Evolutionary conservation across 257 asterid genomes (phyloP).

Genomic region (Solanum sejunctum): DNA sequence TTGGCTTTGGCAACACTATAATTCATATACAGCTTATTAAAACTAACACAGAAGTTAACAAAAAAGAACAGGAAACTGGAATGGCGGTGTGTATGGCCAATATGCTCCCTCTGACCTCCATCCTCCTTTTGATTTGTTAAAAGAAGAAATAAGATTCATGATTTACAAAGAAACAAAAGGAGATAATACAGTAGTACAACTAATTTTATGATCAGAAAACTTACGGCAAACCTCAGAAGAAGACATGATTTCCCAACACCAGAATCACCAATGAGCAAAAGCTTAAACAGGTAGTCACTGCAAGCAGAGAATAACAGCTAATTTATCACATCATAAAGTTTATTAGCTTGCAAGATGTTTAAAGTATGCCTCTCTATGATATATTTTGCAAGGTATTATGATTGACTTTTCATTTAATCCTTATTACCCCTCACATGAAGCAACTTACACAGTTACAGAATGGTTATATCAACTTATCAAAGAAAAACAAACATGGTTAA

Average conservation of each 20-base stretch:
- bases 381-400: neutral
- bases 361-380: neutral
- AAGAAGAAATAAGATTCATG: neutral
- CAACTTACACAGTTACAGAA: neutral
- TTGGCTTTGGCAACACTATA: neutral
- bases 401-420: neutral
- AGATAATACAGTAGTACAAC: neutral
- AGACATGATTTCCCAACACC: slow-evolving; percentile 4
- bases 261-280: slow-evolving; percentile 1
- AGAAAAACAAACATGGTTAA: neutral
- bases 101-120: neutral
- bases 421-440: neutral
- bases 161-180: neutral
- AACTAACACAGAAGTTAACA: neutral
- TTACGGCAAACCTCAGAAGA: slow-evolving; percentile 1
- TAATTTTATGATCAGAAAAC: neutral
- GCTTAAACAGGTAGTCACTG: slow-evolving; percentile 3
- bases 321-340: neutral
- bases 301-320: neutral
- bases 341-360: neutral
- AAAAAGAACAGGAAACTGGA: neutral
- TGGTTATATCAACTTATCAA: neutral
- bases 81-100: neutral
- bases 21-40: neutral
- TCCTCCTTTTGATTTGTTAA: neutral